A percentile compares a stretch with the other conserved stretches of the same genome.
Evolutionary conservation across 768 basidiomycete species (phyloP).

Genomic region (Boletus subcaerulescens): DNA sequence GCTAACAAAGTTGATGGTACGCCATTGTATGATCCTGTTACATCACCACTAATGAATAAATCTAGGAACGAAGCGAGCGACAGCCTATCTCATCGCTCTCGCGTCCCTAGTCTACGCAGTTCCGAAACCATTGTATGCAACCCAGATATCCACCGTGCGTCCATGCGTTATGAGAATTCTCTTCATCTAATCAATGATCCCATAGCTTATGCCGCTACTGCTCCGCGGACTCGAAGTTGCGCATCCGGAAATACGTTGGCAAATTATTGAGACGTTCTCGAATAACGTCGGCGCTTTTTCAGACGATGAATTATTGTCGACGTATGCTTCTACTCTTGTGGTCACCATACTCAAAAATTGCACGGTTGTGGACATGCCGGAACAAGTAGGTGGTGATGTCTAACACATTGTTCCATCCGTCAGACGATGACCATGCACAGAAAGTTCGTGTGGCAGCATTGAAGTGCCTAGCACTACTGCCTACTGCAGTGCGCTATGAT

Average conservation of each 20-base stretch:
- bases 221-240: constrained; percentile 80
- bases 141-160: constrained; percentile 62
- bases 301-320: constrained; percentile 51
- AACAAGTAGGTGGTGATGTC: constrained; percentile 43
- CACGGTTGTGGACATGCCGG: constrained; percentile 47
- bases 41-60: background rate
- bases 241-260: constrained; percentile 67
- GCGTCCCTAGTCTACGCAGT: constrained; percentile 76
- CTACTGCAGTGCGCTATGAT: constrained; percentile 76
- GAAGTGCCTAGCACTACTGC: constrained; percentile 68
- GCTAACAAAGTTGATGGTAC: constrained; percentile 55
- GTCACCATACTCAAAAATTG: constrained; percentile 68
- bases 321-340: constrained; percentile 71
- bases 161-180: background rate
- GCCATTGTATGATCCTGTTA: constrained; percentile 15
- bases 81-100: constrained; percentile 78
- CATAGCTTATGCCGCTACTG: constrained; percentile 86
- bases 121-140: constrained; percentile 69
- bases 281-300: constrained; percentile 63
- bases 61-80: constrained; percentile 52
- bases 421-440: constrained; percentile 38
- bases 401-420: background rate
- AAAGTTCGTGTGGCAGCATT: constrained; percentile 74
- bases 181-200: background rate
- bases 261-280: constrained; percentile 78